These are phyloP conservation scores for Penicillium glabrum DNA, from an alignment of 2,329 filamentous ascomycete genomes.

Conservation along the genomic window DNA sequence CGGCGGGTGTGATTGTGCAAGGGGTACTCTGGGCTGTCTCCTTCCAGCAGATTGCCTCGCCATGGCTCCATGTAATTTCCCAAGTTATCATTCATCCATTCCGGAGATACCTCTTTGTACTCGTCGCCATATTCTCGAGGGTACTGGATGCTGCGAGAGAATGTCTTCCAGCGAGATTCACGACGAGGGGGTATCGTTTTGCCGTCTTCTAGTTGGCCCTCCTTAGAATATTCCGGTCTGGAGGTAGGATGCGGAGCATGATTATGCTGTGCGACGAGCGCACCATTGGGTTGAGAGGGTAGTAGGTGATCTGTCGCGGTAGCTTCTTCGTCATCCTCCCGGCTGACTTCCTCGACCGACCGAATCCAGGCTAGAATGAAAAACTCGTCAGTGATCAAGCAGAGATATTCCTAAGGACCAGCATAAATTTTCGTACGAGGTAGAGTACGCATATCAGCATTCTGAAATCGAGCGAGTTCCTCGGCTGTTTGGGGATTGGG, in stretches of 20 bases:
- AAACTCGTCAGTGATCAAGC: slow-evolving; percentile 3
- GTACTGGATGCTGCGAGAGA: slow-evolving; percentile 45
- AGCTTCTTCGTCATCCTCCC: slow-evolving; percentile 35
- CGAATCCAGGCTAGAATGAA: slow-evolving; percentile 42
- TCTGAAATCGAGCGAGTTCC: slow-evolving; percentile 9
- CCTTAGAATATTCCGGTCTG: slow-evolving; percentile 16
- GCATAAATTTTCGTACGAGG: slow-evolving; percentile 31
- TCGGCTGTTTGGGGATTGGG: slow-evolving; percentile 18
- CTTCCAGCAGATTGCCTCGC: slow-evolving; percentile 49
- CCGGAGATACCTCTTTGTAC: slow-evolving; percentile 43
- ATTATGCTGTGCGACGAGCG: slow-evolving; percentile 49
- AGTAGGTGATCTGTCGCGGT: slow-evolving; percentile 34
- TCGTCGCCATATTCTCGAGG: slow-evolving; percentile 36
- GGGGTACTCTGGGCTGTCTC: slow-evolving; percentile 52
- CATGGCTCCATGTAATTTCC: slow-evolving; percentile 52
- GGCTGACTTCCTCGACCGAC: slow-evolving; percentile 38
- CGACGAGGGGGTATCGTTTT: slow-evolving; percentile 17
- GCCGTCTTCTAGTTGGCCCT: slow-evolving; percentile 3
- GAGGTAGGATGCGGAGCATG: slow-evolving; percentile 38
- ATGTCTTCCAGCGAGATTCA: slow-evolving; percentile 49
- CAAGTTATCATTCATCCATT: slow-evolving; percentile 48
- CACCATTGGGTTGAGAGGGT: slow-evolving; percentile 38
- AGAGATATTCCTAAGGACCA: background rate
- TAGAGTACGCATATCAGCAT: slow-evolving; percentile 32
- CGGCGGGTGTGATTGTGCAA: slow-evolving; percentile 52